Conservation (phyloP, 2,329 filamentous ascomycete genomes). For the Sporothrix phasma region DNA sequence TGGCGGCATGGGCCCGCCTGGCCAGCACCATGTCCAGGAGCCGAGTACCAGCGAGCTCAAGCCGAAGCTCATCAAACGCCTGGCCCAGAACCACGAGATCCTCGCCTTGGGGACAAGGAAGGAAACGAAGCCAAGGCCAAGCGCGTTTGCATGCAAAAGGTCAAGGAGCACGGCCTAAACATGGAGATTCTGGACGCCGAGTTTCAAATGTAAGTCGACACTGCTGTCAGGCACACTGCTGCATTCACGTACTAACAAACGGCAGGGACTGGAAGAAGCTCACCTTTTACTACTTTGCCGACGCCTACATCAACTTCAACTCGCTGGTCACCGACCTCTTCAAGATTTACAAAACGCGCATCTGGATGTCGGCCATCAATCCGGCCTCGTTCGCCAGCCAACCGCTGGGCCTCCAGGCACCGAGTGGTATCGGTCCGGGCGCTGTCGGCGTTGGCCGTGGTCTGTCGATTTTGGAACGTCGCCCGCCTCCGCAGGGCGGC, state of each 20-base stretch:
- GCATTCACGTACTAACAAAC: constrained; percentile 20
- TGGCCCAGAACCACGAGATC: constrained; percentile 86
- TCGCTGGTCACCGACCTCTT: constrained; percentile 93
- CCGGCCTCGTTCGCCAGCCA: constrained; percentile 87
- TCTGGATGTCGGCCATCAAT: constrained; percentile 99
- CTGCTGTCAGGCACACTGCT: not conserved
- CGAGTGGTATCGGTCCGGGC: constrained; percentile 56
- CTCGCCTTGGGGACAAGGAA: constrained; percentile 83
- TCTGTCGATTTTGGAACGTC: constrained; percentile 38
- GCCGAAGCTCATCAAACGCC: constrained; percentile 91
- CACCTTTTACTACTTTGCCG: constrained; percentile 98
- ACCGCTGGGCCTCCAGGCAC: constrained; percentile 59
- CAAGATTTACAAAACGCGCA: constrained; percentile 98
- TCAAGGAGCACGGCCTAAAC: constrained; percentile 83
- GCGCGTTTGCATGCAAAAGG: constrained; percentile 91
- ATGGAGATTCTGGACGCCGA: constrained; percentile 97
- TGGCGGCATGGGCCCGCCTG: constrained; percentile 68
- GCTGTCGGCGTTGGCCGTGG: constrained; percentile 50
- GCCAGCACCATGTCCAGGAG: constrained; percentile 63
- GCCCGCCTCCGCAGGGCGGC: constrained; percentile 22
- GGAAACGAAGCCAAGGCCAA: constrained; percentile 97
- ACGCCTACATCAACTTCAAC: constrained; percentile 98
- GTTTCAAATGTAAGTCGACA: constrained; percentile 75
- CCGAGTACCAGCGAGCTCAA: constrained; percentile 67
- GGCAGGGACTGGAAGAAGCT: constrained; percentile 94